Conservation (phyloP, 202 grass and related monocot species). For the Zizania palustris region DNA sequence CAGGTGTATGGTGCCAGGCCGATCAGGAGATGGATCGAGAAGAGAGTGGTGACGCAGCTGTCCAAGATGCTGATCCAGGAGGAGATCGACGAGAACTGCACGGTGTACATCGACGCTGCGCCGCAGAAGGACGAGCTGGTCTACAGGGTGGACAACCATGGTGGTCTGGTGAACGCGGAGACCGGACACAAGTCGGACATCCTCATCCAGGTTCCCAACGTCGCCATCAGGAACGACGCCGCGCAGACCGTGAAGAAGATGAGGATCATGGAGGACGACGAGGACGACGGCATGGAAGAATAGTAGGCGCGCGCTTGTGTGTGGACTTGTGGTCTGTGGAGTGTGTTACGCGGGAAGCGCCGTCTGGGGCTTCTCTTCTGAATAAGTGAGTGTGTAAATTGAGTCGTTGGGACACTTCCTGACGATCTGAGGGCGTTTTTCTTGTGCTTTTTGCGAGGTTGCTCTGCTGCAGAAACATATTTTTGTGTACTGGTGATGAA, state of each 20-base stretch:
- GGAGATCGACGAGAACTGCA: slow-evolving; percentile 35
- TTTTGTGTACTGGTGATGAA: neutral
- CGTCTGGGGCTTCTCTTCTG: neutral
- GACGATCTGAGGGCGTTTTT: neutral
- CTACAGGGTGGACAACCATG: slow-evolving; percentile 69
- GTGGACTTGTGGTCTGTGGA: no score
- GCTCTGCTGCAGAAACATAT: neutral
- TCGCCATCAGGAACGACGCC: slow-evolving; percentile 37
- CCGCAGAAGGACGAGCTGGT: slow-evolving; percentile 61
- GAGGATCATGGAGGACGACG: slow-evolving; percentile 64
- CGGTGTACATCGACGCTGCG: slow-evolving; percentile 37
- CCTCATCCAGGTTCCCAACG: slow-evolving; percentile 76
- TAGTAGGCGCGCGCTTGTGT: slow-evolving; percentile 26
- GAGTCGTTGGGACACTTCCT: neutral
- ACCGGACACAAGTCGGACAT: slow-evolving; percentile 81
- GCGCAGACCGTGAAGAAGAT: slow-evolving; percentile 89
- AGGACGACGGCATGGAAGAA: slow-evolving; percentile 66
- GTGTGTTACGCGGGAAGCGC: neutral
- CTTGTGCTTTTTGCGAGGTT: neutral
- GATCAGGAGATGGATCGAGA: slow-evolving; percentile 52
- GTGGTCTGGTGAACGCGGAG: slow-evolving; percentile 73
- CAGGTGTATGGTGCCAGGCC: slow-evolving; percentile 58
- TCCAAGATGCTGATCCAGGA: slow-evolving; percentile 44
- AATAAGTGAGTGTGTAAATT: neutral
- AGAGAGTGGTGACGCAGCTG: slow-evolving; percentile 45